Percentiles rank a stretch among this genome's conserved stretches.
phyloP scores from a whole-genome alignment of 805 yeast genomes.

The Grigorovia transvaalensis region DNA sequence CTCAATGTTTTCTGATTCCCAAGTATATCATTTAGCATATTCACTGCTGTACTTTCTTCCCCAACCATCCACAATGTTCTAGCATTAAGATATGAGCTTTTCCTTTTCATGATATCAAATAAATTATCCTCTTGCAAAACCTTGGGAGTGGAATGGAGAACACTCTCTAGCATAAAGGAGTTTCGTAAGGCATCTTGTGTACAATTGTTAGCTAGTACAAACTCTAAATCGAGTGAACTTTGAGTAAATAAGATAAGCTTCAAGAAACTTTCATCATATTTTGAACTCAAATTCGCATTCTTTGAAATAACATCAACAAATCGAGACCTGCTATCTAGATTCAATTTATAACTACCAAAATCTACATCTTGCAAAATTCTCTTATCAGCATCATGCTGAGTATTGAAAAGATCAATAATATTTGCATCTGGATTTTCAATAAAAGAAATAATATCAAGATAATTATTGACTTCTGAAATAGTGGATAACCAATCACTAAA shows the following conservation, averaged over 20 bases:
- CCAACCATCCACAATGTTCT: constrained; percentile 55
- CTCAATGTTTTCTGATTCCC: constrained; percentile 17
- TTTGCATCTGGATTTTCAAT: background rate
- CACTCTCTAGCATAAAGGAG: constrained; percentile 9
- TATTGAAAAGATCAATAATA: background rate
- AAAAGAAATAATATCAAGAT: background rate
- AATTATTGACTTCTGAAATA: constrained; percentile 8
- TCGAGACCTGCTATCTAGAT: background rate
- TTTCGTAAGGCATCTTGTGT: constrained; percentile 17
- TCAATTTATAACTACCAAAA: background rate
- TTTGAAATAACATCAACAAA: background rate
- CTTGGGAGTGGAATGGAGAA: constrained; percentile 1
- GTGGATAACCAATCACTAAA: constrained; percentile 16
- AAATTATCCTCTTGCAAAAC: background rate
- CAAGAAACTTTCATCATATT: background rate
- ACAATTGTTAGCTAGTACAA: constrained; percentile 9
- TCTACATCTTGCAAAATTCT: background rate
- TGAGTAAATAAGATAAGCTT: background rate
- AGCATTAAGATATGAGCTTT: constrained; percentile 33
- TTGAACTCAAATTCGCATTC: background rate
- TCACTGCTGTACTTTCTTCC: constrained; percentile 46
- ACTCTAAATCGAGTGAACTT: constrained; percentile 7
- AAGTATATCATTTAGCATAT: constrained; percentile 34
- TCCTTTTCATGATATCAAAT: background rate
- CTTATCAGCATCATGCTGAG: background rate